Base-by-base conservation (phyloP, 1,139 yeast species). In the Scheffersomyces lignicola region DNA sequence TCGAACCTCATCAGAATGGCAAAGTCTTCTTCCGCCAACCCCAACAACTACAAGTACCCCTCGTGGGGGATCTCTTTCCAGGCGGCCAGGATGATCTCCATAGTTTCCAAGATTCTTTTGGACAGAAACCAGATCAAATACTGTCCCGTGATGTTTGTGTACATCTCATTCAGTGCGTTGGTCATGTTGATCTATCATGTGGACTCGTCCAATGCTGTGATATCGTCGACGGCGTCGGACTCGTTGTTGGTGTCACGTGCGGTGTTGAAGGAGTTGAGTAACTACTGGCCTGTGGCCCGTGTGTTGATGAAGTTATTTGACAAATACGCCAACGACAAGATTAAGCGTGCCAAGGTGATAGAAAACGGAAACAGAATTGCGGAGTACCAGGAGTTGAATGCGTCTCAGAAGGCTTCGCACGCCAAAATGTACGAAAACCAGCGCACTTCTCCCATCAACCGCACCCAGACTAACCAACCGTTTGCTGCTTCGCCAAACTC, bases 11-110 rank as follows among this genome's bases (percentile, higher is more conserved):
- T 78, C 27, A 66, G 77, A 41, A 66, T 71, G 69, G 73, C 76
- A 9, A 57, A 64, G 33, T 62, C 70, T 12, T 62, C 62, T 18
- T 62, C 72, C 4, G 62, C 70, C 6, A 65, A 68, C 41, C 60
- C 75, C 14, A 62, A 68, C 52, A 73, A 71, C 48, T 78, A 72
- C 51, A 76, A 73, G 38, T 83, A 81, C 54, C 89, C 92, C 1
- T 79, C 88, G 6, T 81, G 92, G 85, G 89, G 92, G 10, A 84
- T 86, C 42, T 83, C 90, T 2, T 85, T 85, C 65, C 90, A 84
- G 56, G 88, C 95, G 0, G 88, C 94, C 1, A 78, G 87, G 51
- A 83, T 83, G 83, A 81, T 85, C 43, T 77, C 85, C 5, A 69
- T 80, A 40, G 81, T 85, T 36, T 65, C 79, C 31, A 83, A 82